Evolutionary conservation across 2,329 filamentous ascomycete genomes (phyloP).

Genomic region (Colletotrichum navitas): DNA sequence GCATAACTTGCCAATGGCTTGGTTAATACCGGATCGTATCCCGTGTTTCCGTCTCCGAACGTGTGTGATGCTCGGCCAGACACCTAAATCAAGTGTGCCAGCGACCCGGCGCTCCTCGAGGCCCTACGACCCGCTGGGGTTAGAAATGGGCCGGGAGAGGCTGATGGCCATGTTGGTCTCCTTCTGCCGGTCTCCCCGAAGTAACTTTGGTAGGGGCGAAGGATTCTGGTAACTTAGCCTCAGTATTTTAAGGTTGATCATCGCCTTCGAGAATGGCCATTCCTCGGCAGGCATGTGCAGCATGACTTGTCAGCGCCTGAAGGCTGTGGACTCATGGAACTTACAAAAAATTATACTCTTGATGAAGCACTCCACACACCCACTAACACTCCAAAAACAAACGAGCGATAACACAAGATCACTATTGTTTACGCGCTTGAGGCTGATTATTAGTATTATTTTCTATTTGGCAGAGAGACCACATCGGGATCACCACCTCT

Average conservation of each 20-base stretch:
- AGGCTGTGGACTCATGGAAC: too few relatives aligned
- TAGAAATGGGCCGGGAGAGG: conserved; percentile 17
- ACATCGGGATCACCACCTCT: background rate
- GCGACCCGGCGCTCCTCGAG: background rate
- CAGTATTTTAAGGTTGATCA: too few relatives aligned
- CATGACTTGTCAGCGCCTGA: too few relatives aligned
- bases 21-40: too few relatives aligned
- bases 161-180: conserved; percentile 35
- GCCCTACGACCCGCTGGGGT: background rate
- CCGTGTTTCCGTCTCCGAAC: too few relatives aligned
- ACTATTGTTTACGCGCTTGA: background rate
- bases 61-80: background rate
- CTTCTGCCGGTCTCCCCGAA: conserved; percentile 31
- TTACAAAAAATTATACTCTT: too few relatives aligned
- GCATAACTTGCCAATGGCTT: too few relatives aligned
- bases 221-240: background rate
- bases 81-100: background rate
- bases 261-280: background rate
- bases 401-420: background rate
- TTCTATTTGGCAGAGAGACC: background rate
- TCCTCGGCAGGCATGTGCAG: background rate
- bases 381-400: background rate
- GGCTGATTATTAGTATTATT: background rate
- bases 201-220: background rate
- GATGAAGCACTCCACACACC: too few relatives aligned